Evolutionary conservation across 257 asterid species (phyloP), one percentile per base, ranked within the genome.

Genomic region (Marsdenia floribunda): DNA sequence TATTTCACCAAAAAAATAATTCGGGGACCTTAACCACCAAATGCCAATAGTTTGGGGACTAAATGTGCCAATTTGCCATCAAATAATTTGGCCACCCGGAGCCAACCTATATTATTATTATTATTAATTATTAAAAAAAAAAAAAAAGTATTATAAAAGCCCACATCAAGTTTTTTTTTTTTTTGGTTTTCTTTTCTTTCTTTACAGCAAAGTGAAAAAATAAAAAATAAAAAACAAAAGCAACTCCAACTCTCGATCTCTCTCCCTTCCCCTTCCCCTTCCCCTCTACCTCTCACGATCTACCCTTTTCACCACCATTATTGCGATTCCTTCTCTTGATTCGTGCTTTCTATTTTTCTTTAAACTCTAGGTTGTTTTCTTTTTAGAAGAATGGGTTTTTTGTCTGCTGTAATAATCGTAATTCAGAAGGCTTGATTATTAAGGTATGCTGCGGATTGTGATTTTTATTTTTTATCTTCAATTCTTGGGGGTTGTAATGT

Each of bases 291-390:
- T 29, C 33, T 29, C 33, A 29, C 59, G 82, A 80, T 80, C 89
- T 35, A 69, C 76, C 77, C 83, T 79, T 80, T 53, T 71, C 81
- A 65, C 74, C 82, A 60, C 72, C 79, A 42, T 86, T 72, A 42
- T 70, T n/a, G 58, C 78, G 76, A 80, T 53, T 71, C 18, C 68
- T 26, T 15, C 55, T 78, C 76, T 79, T 29, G 52, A 12, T 49
- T 63, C 59, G 13, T 52, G 5, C 40, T 29, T 71, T 44, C 40
- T 75, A 68, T 69, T 68, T 55, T 73, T 66, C 2, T 19, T 52
- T 58, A 22, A 72, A 75, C 73, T 70, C 70, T 42, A 38, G 0
- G 42, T 42, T 42, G 10, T 59, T 58, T 55, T 22, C 0, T 16
- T 24, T 57, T 68, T n/a, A 24, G 60, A 68, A 67, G 64, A 57